A percentile compares a stretch with the other conserved stretches of the same genome.
Conservation (phyloP, 306 rosid species). For the Abrus pulchellus region DNA sequence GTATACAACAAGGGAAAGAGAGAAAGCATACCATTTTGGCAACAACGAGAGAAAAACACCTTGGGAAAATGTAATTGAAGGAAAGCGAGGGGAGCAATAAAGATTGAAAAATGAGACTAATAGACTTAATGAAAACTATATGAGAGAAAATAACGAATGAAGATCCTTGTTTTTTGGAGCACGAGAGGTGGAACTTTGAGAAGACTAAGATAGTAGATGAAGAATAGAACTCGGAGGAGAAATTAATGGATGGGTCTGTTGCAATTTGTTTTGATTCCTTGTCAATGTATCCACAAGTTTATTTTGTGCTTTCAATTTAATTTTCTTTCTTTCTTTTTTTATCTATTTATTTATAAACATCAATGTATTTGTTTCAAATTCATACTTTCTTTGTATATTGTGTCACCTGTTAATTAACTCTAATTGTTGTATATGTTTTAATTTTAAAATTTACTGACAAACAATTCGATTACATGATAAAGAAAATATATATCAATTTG, state of each 20-base stretch:
- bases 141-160: conserved; percentile 47
- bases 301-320: conserved; percentile 46
- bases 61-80: conserved; percentile 50
- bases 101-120: conserved; percentile 52
- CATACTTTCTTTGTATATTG: background rate
- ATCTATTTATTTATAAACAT: background rate
- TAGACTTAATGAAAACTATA: conserved; percentile 42
- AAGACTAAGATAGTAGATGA: conserved; percentile 52
- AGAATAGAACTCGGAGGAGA: conserved; percentile 55
- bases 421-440: background rate
- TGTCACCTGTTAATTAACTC: too few relatives aligned
- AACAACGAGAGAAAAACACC: conserved; percentile 60
- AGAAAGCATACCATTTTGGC: conserved; percentile 69
- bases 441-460: too few relatives aligned
- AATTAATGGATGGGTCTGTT: conserved; percentile 43
- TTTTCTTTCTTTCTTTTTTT: background rate
- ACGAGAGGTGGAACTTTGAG: conserved; percentile 55
- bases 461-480: too few relatives aligned
- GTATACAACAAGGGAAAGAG: background rate
- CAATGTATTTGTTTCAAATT: background rate
- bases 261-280: conserved; percentile 34
- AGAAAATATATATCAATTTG: too few relatives aligned
- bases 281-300: conserved; percentile 47
- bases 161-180: conserved; percentile 73
- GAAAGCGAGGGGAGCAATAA: conserved; percentile 33